A percentile compares a stretch with the other conserved stretches of the same genome.
Evolutionary conservation across 1,284 basidiomycete species (phyloP).

Genomic region (Singerocomus inundabilis): DNA sequence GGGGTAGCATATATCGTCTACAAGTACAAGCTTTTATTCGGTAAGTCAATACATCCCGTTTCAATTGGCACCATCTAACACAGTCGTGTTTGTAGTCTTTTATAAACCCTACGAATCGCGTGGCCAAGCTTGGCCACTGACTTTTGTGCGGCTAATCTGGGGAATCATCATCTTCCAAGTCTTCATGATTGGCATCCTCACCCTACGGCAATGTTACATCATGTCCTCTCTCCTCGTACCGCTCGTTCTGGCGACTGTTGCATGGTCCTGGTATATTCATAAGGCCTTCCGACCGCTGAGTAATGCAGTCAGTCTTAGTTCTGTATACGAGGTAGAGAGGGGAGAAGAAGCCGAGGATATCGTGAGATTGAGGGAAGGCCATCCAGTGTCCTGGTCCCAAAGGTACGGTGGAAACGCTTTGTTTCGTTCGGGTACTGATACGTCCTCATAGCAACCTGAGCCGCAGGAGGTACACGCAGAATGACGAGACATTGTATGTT

Average conservation of each 20-base stretch:
- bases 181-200: constrained; percentile 95
- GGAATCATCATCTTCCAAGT: constrained; percentile 83
- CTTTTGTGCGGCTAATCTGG: constrained; percentile 85
- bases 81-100: constrained; percentile 56
- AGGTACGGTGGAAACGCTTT: constrained; percentile 47
- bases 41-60: constrained; percentile 44
- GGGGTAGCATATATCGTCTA: constrained; percentile 92
- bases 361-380: constrained; percentile 66
- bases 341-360: constrained; percentile 82
- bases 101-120: constrained; percentile 93
- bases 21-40: constrained; percentile 96
- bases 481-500: constrained; percentile 93
- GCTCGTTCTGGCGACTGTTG: constrained; percentile 70
- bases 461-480: constrained; percentile 81
- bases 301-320: constrained; percentile 80
- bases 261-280: constrained; percentile 81
- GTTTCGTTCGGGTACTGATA: constrained; percentile 7
- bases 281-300: constrained; percentile 75
- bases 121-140: constrained; percentile 94
- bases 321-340: constrained; percentile 83
- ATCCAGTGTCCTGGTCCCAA: constrained; percentile 82
- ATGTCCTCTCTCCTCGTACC: constrained; percentile 79
- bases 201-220: constrained; percentile 75
- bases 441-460: constrained; percentile 65
- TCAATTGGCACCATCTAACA: background rate